Base-by-base conservation (phyloP, 139 green algal species). In the Chlamydomonas applanata region DNA sequence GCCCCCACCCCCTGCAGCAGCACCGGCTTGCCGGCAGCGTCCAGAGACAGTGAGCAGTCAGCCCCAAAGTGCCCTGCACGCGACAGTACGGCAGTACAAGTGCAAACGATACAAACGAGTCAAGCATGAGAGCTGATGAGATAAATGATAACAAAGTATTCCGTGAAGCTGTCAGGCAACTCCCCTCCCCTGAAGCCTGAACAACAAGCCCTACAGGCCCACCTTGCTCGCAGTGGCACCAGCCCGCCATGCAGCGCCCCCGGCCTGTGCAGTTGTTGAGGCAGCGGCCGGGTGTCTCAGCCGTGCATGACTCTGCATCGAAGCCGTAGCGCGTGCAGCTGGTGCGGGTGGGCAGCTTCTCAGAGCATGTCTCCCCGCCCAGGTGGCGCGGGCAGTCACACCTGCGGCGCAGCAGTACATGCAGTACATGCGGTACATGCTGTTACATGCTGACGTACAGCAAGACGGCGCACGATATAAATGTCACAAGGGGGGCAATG, bases 191-290 rank as follows among this genome's bases (percentile, higher is more conserved):
- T n/a, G n/a, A n/a, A n/a, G 17, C 19, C 29, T 16, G 7, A 4
- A 35, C 19, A 20, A 7, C 7, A 13, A 20, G 27, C 60, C 14
- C 4, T 9, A 35, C 60, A 5, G 14, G 40, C 72, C 30, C 44
- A 83, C 78, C 78, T 71, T 60, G 32, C 3, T 45, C n/a, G 60
- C 78, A 83, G 25, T 83, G 78, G 60, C 78, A 83, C 67, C 67
- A 83, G 20, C 78, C 78, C 3, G 29, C 29, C 13, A 63, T 33
- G 52, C 78, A 83, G 4, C 3, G 61, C 11, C 78, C 78, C 32
- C 78, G 56, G 0, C 5, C 32, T 13, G 73, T 79, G 72, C 78
- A 83, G 32, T 54, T 40, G 68, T 83, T 83, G 2, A 83, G 62
- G 59, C 78, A 83, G 11, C 46, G 45, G 25, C 40, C 16, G 0